A percentile compares a stretch with the other conserved stretches of the same genome.
phyloP scores from a whole-genome alignment of 176 grass and related monocot species.

The Elymus sibiricus region DNA sequence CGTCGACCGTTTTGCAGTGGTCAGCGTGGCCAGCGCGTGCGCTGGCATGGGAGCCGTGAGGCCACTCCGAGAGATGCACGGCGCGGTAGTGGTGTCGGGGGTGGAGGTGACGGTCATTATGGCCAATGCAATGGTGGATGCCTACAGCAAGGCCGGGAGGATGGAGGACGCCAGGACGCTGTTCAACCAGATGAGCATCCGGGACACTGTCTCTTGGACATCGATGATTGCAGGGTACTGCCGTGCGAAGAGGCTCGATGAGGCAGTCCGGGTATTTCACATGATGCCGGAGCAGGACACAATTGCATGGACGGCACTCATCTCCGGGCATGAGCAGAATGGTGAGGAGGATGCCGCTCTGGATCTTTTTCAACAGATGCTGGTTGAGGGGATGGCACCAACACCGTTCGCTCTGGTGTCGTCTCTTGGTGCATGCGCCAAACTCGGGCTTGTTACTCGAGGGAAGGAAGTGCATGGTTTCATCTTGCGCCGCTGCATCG shows the following conservation, averaged over 20 bases:
- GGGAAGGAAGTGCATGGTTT: conserved; percentile 68
- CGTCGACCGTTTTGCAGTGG: conserved; percentile 52
- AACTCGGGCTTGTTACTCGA: conserved; percentile 33
- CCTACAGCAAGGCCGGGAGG: conserved; percentile 52
- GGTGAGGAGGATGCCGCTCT: conserved; percentile 51
- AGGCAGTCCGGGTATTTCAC: conserved; percentile 36
- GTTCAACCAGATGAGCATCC: conserved; percentile 37
- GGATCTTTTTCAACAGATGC: conserved; percentile 42
- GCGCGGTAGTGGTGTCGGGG: conserved; percentile 20
- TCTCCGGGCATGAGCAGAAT: conserved; percentile 74
- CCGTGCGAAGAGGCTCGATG: conserved; percentile 20
- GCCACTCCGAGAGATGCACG: conserved; percentile 52
- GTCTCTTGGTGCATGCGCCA: conserved; percentile 45
- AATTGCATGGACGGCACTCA: conserved; percentile 64
- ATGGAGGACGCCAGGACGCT: conserved; percentile 38
- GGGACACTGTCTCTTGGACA: conserved; percentile 45
- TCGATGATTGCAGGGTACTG: conserved; percentile 56
- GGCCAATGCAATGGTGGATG: conserved; percentile 63
- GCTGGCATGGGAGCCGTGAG: conserved; percentile 30
- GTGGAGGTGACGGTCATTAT: conserved; percentile 56
- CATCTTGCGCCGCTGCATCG: conserved; percentile 32
- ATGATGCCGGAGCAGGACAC: conserved; percentile 39
- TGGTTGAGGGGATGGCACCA: conserved; percentile 32
- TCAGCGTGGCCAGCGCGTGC: conserved; percentile 36
- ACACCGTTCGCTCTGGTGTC: conserved; percentile 53